Evolutionary conservation across 1,284 basidiomycete genomes (phyloP).

Genomic region (Violaceomyces palustris): DNA sequence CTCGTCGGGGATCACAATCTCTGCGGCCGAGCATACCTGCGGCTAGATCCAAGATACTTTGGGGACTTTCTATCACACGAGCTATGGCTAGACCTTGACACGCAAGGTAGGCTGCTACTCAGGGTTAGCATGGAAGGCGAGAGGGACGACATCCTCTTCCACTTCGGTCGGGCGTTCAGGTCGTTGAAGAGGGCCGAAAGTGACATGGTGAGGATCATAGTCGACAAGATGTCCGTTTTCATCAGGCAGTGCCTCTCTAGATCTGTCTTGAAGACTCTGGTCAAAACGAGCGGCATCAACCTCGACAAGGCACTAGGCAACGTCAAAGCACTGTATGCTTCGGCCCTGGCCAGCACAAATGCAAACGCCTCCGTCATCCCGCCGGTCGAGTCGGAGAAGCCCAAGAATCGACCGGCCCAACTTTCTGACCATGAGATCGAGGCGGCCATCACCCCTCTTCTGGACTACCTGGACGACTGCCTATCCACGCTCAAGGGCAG

Average conservation of each 20-base stretch:
- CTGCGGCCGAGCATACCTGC: slow-evolving; percentile 84
- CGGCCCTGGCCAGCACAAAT: slow-evolving; percentile 43
- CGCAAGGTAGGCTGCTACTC: slow-evolving; percentile 75
- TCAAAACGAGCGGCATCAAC: slow-evolving; percentile 46
- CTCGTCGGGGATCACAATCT: slow-evolving; percentile 67
- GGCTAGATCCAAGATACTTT: slow-evolving; percentile 81
- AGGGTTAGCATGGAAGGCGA: slow-evolving; percentile 97
- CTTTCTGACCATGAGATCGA: slow-evolving; percentile 91
- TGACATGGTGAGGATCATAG: slow-evolving; percentile 93
- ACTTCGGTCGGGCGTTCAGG: slow-evolving; percentile 92
- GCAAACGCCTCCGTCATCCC: slow-evolving; percentile 42
- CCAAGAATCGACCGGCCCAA: slow-evolving; percentile 60
- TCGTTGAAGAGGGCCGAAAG: slow-evolving; percentile 87
- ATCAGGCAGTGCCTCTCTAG: slow-evolving; percentile 84
- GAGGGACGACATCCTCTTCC: slow-evolving; percentile 95
- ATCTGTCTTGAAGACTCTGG: slow-evolving; percentile 58
- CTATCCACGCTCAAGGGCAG: slow-evolving; percentile 85
- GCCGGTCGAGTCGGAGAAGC: slow-evolving; percentile 39
- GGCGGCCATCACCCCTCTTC: slow-evolving; percentile 80
- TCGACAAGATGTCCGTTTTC: slow-evolving; percentile 97
- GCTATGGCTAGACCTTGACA: slow-evolving; percentile 85
- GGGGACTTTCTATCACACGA: slow-evolving; percentile 87
- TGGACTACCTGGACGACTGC: slow-evolving; percentile 95
- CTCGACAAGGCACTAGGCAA: slow-evolving; percentile 50
- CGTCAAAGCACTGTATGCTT: slow-evolving; percentile 48